Evolutionary conservation across 2,329 filamentous ascomycete species (phyloP).

Genomic region (Epichloe hybrida): DNA sequence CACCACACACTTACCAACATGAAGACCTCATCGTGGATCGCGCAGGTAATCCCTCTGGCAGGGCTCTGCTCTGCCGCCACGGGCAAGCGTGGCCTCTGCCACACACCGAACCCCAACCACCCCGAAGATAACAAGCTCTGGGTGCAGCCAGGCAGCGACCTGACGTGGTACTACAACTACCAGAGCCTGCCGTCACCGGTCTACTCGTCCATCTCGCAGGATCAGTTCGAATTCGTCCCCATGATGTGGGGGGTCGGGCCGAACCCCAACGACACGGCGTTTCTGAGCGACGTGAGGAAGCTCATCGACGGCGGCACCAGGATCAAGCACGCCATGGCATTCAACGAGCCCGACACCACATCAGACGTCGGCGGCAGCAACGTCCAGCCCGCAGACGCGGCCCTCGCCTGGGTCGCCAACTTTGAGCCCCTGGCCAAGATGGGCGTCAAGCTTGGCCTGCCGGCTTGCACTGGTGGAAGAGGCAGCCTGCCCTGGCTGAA

Average conservation of each 20-base stretch:
- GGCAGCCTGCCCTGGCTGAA: conserved; percentile 52
- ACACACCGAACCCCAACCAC: conserved; percentile 41
- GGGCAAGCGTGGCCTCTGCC: conserved; percentile 60
- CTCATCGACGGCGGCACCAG: conserved; percentile 39
- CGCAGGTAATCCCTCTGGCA: conserved; percentile 9
- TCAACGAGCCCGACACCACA: conserved; percentile 65
- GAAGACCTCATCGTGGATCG: background rate
- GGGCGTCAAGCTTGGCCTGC: conserved; percentile 56
- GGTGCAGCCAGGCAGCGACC: conserved; percentile 38
- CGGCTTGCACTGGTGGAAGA: conserved; percentile 51
- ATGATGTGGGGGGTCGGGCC: conserved; percentile 59
- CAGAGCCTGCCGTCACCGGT: conserved; percentile 37
- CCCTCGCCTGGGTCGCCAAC: conserved; percentile 55
- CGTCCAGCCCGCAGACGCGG: conserved; percentile 46
- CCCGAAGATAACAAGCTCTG: conserved; percentile 54
- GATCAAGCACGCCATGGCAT: conserved; percentile 56
- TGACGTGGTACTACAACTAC: conserved; percentile 87
- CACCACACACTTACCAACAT: background rate
- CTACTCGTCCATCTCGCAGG: conserved; percentile 34
- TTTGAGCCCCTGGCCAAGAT: conserved; percentile 53
- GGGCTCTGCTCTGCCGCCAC: conserved; percentile 16
- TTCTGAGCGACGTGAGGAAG: conserved; percentile 43
- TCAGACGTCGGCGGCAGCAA: conserved; percentile 45
- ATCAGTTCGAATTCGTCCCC: conserved; percentile 59
- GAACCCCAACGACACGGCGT: conserved; percentile 39